Evolutionary conservation across 139 green algal genomes (phyloP), one percentile per base, ranked within the genome.

Genomic region (Chlamydomonas incerta): DNA sequence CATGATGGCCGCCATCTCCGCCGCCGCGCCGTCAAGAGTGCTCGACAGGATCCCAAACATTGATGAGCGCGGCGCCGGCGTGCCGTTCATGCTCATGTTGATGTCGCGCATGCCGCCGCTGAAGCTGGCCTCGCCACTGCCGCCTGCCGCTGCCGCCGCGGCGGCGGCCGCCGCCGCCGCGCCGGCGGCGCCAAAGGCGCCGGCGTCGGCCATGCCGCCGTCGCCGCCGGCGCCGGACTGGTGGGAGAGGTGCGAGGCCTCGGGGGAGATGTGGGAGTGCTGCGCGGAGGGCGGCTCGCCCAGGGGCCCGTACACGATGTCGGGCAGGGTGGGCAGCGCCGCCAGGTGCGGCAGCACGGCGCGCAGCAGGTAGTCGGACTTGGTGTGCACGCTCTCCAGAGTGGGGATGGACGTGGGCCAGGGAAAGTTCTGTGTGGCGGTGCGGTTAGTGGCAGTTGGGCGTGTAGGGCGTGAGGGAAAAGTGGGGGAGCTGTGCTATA

Each of bases 241-340:
- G 46, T 74, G 63, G 4, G 77, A 84, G 18, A 57, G 26, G 28
- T 60, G 23, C 4, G 79, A 85, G 18, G 46, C 63, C 66, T 75
- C 79, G 3, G 79, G 47, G 1, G 79, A 75, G 13, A 66, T 26
- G 5, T 74, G 55, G 55, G 41, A 50, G 41, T 50, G 34, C 62
- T 66, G 41, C 5, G 63, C 13, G 67, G 34, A n/a, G 67, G 71
- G 72, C 37, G 72, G 69, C 69, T 89, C 74, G 14, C 80, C 80
- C 52, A 81, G 72, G 28, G 73, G 79, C 0, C 41, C 60, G 37
- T 76, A 90, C 13, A 90, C 68, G 55, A 83, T 71, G 24, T 85
- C 80, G 0, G 86, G 86, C 72, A 90, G 69, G 34, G 71, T n/a
- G 17, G 86, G 86, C 80, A 84, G 66, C 35, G 63, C 67, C 46